Evolutionary conservation across 1,284 basidiomycete genomes (phyloP), one percentile per base, ranked within the genome.

Genomic region (Melanopsichium pennsylvanicum): DNA sequence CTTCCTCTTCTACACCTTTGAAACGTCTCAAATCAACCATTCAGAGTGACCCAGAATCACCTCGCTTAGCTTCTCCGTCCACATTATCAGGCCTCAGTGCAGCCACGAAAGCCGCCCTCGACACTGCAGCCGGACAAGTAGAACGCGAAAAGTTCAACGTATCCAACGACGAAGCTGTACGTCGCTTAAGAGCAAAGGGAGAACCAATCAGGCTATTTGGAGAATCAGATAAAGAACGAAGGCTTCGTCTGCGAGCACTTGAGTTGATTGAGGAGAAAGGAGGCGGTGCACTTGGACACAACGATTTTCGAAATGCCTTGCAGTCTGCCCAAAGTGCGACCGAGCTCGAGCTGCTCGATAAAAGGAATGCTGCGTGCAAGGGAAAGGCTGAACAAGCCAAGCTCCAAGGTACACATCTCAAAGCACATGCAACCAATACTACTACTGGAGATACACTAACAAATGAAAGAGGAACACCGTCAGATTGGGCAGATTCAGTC

Each of bases 191-290:
- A 31, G 85, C 87, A 22, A 95, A 95, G 80, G 92, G 91, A 22
- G 92, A 98, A 79, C 96, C 96, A 2, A 91, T 98, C 62, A 87
- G 93, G 9, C 84, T 98, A 2, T 99, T 99, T 78, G 96, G 89
- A 35, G 96, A 99, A 81, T 88, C 89, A 0, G 95, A 98, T 83
- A 92, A 92, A 82, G 96, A 97, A 41, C 86, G 95, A 9, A 85
- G 93, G 33, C 83, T 97, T 21, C 88, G 96, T 15, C 82, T 99
- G 21, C 88, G 95, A 51, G 93, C 95, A 0, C 84, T 98, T 13
- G 95, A 99, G 81, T 86, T 99, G 41, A 90, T 96, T 60, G 94
- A 79, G 42, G 72, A 73, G 43, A 70, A 69, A 48, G 42, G 70
- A n/a, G 39, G 57, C 29, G 41, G 50, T 45, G 38, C 55, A 12